These are phyloP conservation scores for Pontederia paniculata DNA, from an alignment of 176 grass and related monocot species.

Conservation along the genomic window DNA sequence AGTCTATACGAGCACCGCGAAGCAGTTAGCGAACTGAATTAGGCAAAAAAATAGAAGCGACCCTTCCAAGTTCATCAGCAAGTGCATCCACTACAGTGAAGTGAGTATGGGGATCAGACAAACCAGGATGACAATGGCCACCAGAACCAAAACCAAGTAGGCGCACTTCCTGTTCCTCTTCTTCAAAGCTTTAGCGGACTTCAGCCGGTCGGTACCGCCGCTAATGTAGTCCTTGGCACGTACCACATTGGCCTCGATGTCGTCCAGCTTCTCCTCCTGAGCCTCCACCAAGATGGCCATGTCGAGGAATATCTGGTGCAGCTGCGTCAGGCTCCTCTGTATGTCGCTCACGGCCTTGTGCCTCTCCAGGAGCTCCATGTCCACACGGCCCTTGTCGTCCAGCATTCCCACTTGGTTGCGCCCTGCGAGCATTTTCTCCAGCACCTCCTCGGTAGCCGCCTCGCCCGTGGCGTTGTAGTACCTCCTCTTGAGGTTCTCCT, in stretches of 20 bases:
- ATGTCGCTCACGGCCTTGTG: constrained; percentile 37
- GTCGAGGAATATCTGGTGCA: constrained; percentile 43
- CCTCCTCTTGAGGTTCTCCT: constrained; percentile 29
- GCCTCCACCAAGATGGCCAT: constrained; percentile 35
- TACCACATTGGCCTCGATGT: constrained; percentile 34
- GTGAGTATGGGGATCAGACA: constrained; percentile 22
- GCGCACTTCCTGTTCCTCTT: constrained; percentile 23
- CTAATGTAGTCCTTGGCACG: constrained; percentile 28
- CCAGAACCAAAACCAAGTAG: constrained; percentile 5
- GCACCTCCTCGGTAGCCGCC: constrained; percentile 24
- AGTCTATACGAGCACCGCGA: not conserved
- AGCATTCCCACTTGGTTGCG: constrained; percentile 14
- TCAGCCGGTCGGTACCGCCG: constrained; percentile 26
- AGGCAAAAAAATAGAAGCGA: not conserved
- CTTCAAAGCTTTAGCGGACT: constrained; percentile 24
- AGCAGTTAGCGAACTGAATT: not conserved
- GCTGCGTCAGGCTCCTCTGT: constrained; percentile 33
- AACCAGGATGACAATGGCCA: constrained; percentile 23
- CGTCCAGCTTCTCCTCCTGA: constrained; percentile 36
- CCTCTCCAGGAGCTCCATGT: constrained; percentile 31
- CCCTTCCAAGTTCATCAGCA: not conserved
- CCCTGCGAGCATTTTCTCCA: constrained; percentile 33
- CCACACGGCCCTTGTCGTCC: constrained; percentile 18
- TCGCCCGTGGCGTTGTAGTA: constrained; percentile 37
- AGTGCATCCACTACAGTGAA: not conserved